Percentiles rank a stretch among this genome's conserved stretches.
Conservation (phyloP, 441 rosid genomes). For the Erodium trifolium region DNA sequence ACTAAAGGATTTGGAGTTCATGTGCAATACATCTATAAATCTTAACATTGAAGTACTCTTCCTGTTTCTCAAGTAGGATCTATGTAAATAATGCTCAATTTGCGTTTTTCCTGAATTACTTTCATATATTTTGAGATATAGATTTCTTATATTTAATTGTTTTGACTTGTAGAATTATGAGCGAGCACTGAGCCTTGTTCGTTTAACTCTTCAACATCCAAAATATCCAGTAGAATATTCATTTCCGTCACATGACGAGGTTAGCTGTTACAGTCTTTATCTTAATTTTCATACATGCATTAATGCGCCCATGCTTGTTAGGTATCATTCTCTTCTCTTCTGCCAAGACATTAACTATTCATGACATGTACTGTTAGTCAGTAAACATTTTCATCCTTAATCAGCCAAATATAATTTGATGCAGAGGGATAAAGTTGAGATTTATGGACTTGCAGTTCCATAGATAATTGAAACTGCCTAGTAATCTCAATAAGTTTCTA, state of each 20-base stretch:
- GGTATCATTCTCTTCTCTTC: too few species aligned
- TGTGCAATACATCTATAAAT: too few species aligned
- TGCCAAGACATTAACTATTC: too few species aligned
- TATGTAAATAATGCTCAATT: not conserved
- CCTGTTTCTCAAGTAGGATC: not conserved
- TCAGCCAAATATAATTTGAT: not conserved
- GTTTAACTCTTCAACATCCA: slow-evolving; percentile 54
- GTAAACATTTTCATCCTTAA: not conserved
- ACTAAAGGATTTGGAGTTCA: not conserved
- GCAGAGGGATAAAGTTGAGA: not conserved
- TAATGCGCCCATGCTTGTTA: not conserved
- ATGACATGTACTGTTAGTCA: too few species aligned
- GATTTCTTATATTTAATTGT: not conserved
- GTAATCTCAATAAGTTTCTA: slow-evolving; percentile 6
- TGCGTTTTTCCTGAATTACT: not conserved
- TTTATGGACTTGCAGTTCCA: not conserved
- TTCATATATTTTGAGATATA: too few species aligned
- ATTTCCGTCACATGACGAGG: slow-evolving; percentile 61
- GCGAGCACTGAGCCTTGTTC: slow-evolving; percentile 71
- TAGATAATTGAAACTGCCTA: not conserved
- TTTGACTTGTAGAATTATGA: slow-evolving; percentile 12
- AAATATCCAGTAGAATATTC: slow-evolving; percentile 36
- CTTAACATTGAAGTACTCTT: too few species aligned
- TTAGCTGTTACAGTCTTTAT: slow-evolving; percentile 22
- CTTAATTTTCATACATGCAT: not conserved